Conservation (phyloP, 305 asterid genomes). For the Fraxinus greggii region DNA sequence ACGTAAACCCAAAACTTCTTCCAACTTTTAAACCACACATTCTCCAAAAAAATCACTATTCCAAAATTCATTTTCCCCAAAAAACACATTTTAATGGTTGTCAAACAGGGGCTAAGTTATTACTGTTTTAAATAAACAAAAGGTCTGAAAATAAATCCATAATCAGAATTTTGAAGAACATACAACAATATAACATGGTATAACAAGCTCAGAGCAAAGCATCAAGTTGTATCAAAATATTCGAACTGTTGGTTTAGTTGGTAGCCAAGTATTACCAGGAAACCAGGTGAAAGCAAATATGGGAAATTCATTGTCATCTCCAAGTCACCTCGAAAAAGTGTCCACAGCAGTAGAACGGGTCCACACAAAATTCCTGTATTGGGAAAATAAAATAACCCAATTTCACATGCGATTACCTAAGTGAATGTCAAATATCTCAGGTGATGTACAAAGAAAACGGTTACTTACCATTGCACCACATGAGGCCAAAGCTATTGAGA, state of each 20-base stretch:
- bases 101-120: neutral
- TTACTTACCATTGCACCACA: conserved; percentile 88
- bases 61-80: neutral
- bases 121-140: neutral
- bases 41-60: neutral
- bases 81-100: neutral
- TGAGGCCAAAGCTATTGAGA: conserved; percentile 92
- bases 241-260: neutral
- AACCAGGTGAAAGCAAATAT: conserved; percentile 68
- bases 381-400: conserved; percentile 1
- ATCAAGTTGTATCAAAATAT: neutral
- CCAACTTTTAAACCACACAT: neutral
- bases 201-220: neutral
- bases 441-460: conserved; percentile 4
- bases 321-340: conserved; percentile 66
- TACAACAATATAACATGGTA: neutral
- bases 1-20: neutral
- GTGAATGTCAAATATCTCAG: conserved; percentile 2
- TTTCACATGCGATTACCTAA: neutral
- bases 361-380: conserved; percentile 65
- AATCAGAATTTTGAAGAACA: neutral
- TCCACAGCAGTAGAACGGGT: conserved; percentile 71
- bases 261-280: conserved; percentile 57
- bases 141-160: neutral
- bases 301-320: conserved; percentile 60